These are phyloP conservation scores for Colletotrichum lentis DNA, from an alignment of 2,329 filamentous ascomycete genomes.

Conservation along the genomic window DNA sequence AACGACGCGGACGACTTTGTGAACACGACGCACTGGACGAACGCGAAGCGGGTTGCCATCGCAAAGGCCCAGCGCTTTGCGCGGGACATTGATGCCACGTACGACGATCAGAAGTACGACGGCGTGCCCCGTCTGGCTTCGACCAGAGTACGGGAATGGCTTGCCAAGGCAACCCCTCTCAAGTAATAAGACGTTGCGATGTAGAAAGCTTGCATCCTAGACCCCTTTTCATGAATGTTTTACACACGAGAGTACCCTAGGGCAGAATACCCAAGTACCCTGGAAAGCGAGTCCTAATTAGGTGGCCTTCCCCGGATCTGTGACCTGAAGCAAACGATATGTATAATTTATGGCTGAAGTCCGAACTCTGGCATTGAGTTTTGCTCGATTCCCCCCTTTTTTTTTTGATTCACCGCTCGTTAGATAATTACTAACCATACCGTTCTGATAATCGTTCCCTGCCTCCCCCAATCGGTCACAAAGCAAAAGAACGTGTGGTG, in stretches of 20 bases:
- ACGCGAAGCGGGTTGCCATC: slow-evolving; percentile 39
- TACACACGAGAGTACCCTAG: too few species aligned
- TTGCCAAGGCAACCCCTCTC: slow-evolving; percentile 29
- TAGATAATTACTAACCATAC: too few species aligned
- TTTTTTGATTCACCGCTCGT: too few species aligned
- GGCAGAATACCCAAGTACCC: too few species aligned
- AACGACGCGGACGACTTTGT: slow-evolving; percentile 41
- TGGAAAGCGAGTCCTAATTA: too few species aligned
- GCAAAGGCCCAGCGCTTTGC: slow-evolving; percentile 42
- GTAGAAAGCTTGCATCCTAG: not conserved
- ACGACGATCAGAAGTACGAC: slow-evolving; percentile 42
- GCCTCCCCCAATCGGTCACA: too few species aligned
- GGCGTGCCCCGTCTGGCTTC: slow-evolving; percentile 41
- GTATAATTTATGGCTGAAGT: too few species aligned
- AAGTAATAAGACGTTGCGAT: not conserved
- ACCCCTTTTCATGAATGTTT: not conserved
- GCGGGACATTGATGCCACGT: slow-evolving; percentile 42
- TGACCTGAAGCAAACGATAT: too few species aligned
- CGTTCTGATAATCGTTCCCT: too few species aligned
- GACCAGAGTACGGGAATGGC: slow-evolving; percentile 44
- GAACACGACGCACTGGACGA: slow-evolving; percentile 11
- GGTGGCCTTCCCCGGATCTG: not conserved
- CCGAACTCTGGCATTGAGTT: too few species aligned
- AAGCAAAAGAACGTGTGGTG: too few species aligned
- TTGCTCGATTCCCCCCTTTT: too few species aligned